Base-by-base conservation (phyloP, 208 protist genomes). In the Wallacemonas sp. region DNA sequence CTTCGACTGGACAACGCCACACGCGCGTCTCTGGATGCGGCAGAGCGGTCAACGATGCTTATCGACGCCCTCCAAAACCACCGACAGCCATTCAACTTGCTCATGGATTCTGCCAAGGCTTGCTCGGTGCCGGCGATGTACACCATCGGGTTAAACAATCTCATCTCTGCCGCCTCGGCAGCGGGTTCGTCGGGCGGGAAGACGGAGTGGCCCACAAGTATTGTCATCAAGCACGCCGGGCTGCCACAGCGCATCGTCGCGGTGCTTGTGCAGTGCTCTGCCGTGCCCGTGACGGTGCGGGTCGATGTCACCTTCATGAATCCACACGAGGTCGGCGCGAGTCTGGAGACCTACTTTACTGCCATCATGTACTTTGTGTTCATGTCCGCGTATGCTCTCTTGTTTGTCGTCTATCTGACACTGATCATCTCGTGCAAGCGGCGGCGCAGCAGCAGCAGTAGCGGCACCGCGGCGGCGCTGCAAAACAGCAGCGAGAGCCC, bases 181-280 rank as follows among this genome's bases (percentile, higher is more conserved):
- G 6, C 52, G 27, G 27, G 17, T 19, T 52, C 13, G 19, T n/a
- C 17, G 26, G 26, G 37, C 15, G 29, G 27, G 21, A 3, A 10
- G 36, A 8, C 4, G 6, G 26, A 55, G 39, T 50, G 52, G 52
- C 39, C 38, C 21, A 46, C 26, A 8, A 71, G 53, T 12, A 30
- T 68, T 29, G 39, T 29, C 12, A 36, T 85, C 24, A 29, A 10
- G 13, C 76, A 85, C 55, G 1, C 27, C 33, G 77, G 79, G 33
- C 46, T 52, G 2, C 2, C 66, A 9, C 53, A 55, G 12, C 71
- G 68, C 44, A 36, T 80, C 0, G 57, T 91, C 36, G 78, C 76
- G 12, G 78, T 88, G 1, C 57, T 88, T 8, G 76, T 68, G 52
- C 85, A 91, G 73, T 91, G 85, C 62, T 83, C 74, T 4, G 57